phyloP scores from a whole-genome alignment of 306 rosid species.

The Rosa multiflora region DNA sequence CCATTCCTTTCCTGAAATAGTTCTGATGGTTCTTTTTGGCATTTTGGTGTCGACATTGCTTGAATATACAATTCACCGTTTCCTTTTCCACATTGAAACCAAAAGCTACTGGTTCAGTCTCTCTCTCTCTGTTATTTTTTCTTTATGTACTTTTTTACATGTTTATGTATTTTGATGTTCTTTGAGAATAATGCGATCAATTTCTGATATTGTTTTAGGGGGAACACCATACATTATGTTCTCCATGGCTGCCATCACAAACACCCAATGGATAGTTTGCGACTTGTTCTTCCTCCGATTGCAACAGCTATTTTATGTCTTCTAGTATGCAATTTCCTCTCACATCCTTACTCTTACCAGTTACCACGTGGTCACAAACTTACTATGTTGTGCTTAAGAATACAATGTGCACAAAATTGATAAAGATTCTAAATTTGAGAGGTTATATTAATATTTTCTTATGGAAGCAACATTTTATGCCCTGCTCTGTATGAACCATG shows the following conservation, averaged over 20 bases:
- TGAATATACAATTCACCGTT: slow-evolving; percentile 84
- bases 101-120: slow-evolving; percentile 70
- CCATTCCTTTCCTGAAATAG: slow-evolving; percentile 48
- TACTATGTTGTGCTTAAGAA: not conserved
- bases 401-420: not conserved
- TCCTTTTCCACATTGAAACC: slow-evolving; percentile 88
- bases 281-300: slow-evolving; percentile 95
- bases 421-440: not conserved
- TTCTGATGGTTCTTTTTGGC: slow-evolving; percentile 54
- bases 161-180: not conserved
- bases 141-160: not conserved
- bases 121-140: not conserved
- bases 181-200: not conserved
- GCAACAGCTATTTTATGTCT: slow-evolving; percentile 71
- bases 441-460: not conserved
- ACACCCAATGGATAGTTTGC: slow-evolving; percentile 95
- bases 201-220: slow-evolving; percentile 48
- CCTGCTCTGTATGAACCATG: not conserved
- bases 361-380: not conserved
- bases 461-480: not conserved
- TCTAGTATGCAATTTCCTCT: slow-evolving; percentile 50
- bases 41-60: slow-evolving; percentile 70
- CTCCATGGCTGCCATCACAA: slow-evolving; percentile 98
- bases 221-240: slow-evolving; percentile 87
- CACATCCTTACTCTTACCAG: not conserved